Conservation (phyloP, 2,329 filamentous ascomycete species). For the Polytolypa hystricis region DNA sequence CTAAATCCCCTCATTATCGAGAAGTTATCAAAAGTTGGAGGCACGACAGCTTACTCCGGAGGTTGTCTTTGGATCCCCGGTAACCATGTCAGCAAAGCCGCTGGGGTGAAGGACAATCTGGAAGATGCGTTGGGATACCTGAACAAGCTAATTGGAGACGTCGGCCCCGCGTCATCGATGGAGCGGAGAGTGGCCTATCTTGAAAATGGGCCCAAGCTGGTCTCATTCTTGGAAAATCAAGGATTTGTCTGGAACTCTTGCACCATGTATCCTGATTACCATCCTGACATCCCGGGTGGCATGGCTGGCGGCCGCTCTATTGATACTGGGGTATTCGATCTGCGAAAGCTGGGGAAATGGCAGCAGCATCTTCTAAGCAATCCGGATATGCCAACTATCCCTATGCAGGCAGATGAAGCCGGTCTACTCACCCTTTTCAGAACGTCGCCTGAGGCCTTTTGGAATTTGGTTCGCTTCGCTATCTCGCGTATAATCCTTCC, state of each 20-base stretch:
- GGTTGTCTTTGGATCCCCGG: conserved; percentile 27
- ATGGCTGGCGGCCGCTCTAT: conserved; percentile 17
- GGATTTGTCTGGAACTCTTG: conserved; percentile 15
- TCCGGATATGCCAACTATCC: neutral
- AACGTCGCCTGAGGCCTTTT: conserved; percentile 1
- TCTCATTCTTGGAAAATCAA: conserved; percentile 18
- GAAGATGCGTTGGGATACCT: conserved; percentile 18
- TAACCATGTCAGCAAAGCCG: conserved; percentile 14
- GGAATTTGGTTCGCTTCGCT: conserved; percentile 3
- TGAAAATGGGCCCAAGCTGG: conserved; percentile 21
- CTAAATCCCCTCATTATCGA: conserved; percentile 22
- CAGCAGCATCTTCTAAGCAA: conserved; percentile 10
- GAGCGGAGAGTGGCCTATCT: conserved; percentile 18
- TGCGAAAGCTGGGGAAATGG: conserved; percentile 19
- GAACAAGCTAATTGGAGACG: conserved; percentile 19
- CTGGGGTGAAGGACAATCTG: conserved; percentile 16
- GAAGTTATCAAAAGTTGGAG: conserved; percentile 23
- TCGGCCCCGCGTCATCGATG: conserved; percentile 19
- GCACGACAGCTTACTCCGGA: conserved; percentile 26
- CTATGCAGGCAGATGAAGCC: neutral
- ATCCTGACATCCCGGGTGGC: conserved; percentile 16
- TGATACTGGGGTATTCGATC: conserved; percentile 19
- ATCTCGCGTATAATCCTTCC: conserved; percentile 6
- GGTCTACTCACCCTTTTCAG: conserved; percentile 10
- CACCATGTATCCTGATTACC: conserved; percentile 22